Conservation (phyloP, 495 filamentous ascomycete genomes). For the Aspergillus kassunensis region DNA sequence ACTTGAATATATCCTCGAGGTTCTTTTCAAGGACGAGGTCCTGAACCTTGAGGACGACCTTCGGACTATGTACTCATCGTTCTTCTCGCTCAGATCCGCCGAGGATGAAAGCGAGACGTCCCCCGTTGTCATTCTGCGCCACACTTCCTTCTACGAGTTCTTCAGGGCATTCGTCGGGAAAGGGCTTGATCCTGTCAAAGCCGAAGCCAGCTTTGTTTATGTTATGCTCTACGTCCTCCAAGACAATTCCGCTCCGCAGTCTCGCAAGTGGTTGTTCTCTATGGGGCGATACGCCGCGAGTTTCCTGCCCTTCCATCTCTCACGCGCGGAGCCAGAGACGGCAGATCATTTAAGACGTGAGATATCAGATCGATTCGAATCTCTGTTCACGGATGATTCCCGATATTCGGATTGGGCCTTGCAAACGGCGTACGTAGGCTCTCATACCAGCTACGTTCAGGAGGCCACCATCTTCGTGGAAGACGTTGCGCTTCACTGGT, state of each 20-base stretch:
- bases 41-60: constrained; percentile 1
- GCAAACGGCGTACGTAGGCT: not conserved
- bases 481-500: not conserved
- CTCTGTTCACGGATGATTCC: no score
- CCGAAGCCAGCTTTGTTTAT: not conserved
- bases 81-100: not conserved
- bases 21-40: not conserved
- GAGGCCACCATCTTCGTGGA: no score
- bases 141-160: constrained; percentile 1
- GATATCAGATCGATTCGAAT: no score
- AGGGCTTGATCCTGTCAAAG: not conserved
- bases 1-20: constrained; percentile 1
- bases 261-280: not conserved
- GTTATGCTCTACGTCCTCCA: not conserved
- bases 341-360: no score
- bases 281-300: not conserved
- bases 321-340: no score
- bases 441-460: no score
- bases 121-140: not conserved
- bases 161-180: not conserved
- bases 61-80: constrained; percentile 3
- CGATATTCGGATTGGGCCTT: no score
- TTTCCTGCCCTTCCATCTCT: not conserved
- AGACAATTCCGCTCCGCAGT: not conserved
- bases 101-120: not conserved